phyloP scores from a whole-genome alignment of 345 rosid genomes.

The Passiflora organensis region DNA sequence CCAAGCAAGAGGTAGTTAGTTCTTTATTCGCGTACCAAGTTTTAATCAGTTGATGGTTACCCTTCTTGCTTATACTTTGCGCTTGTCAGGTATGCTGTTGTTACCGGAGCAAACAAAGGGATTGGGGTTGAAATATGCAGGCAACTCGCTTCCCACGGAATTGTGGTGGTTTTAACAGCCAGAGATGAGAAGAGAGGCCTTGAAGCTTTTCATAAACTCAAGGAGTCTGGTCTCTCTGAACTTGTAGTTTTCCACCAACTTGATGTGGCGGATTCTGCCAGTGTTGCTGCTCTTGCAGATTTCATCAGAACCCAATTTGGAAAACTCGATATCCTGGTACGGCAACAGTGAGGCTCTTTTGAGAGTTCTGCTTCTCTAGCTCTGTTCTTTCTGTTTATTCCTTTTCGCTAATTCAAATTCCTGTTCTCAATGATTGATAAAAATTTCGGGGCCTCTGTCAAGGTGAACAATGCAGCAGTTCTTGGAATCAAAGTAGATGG shows the following conservation, averaged over 20 bases:
- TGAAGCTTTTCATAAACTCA: conserved; percentile 11
- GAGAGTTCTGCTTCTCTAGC: too few relatives aligned
- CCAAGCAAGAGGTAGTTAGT: not conserved
- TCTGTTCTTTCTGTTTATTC: too few relatives aligned
- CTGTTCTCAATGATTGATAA: not conserved
- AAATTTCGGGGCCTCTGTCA: not conserved
- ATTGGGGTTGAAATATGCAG: conserved; percentile 13
- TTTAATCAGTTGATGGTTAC: not conserved
- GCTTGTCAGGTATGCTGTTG: conserved; percentile 15
- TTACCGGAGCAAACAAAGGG: conserved; percentile 12
- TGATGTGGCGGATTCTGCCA: conserved; percentile 8
- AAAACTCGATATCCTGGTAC: conserved; percentile 18
- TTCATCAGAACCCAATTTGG: conserved; percentile 28
- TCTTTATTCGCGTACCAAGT: not conserved
- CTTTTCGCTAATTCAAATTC: too few relatives aligned
- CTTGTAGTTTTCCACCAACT: conserved; percentile 10
- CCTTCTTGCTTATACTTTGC: conserved; percentile 5
- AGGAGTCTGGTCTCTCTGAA: conserved; percentile 4
- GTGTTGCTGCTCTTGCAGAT: conserved; percentile 23
- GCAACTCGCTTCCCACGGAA: conserved; percentile 10
- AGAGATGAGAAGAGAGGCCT: conserved; percentile 8
- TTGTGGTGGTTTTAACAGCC: conserved; percentile 9
- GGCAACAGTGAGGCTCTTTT: not conserved
- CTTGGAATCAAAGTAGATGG: conserved; percentile 11
- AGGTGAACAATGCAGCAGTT: conserved; percentile 48